These are phyloP conservation scores for Parasarocladium wereldwijsianum DNA, from an alignment of 2,329 filamentous ascomycete species.

Conservation along the genomic window DNA sequence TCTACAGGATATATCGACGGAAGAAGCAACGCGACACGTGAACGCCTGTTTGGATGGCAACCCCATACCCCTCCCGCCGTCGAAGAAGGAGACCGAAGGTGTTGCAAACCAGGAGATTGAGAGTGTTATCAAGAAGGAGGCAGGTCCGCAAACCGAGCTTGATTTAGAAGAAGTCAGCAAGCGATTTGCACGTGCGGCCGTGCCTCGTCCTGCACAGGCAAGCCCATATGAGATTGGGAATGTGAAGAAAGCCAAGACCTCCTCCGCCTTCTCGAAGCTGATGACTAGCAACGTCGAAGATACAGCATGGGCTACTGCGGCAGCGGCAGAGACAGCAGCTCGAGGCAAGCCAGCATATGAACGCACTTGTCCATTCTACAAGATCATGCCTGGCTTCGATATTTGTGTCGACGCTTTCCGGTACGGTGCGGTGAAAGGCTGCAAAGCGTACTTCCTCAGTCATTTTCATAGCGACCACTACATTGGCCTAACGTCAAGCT, in stretches of 20 bases:
- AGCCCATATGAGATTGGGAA: constrained; percentile 54
- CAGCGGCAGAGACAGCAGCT: constrained; percentile 61
- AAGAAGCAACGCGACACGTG: constrained; percentile 71
- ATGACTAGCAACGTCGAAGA: constrained; percentile 91
- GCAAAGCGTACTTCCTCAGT: constrained; percentile 88
- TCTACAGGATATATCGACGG: constrained; percentile 42
- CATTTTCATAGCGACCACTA: constrained; percentile 99
- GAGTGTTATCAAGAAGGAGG: constrained; percentile 11
- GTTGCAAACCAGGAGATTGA: too few relatives aligned
- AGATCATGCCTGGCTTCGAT: constrained; percentile 84
- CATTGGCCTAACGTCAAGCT: constrained; percentile 72
- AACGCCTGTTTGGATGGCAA: constrained; percentile 86
- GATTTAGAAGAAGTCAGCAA: constrained; percentile 30
- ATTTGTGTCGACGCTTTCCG: constrained; percentile 95
- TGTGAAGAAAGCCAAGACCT: constrained; percentile 15
- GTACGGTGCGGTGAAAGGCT: constrained; percentile 85
- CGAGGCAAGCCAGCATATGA: constrained; percentile 77
- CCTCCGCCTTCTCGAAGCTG: constrained; percentile 76
- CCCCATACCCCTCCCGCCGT: constrained; percentile 40
- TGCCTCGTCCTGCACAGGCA: constrained; percentile 65
- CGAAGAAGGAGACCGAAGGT: not conserved
- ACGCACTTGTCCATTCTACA: constrained; percentile 94
- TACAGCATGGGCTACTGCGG: constrained; percentile 75
- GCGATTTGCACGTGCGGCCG: constrained; percentile 50
- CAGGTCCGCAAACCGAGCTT: constrained; percentile 11